Conservation (phyloP, 305 asterid genomes). For the Andrographis paniculata region DNA sequence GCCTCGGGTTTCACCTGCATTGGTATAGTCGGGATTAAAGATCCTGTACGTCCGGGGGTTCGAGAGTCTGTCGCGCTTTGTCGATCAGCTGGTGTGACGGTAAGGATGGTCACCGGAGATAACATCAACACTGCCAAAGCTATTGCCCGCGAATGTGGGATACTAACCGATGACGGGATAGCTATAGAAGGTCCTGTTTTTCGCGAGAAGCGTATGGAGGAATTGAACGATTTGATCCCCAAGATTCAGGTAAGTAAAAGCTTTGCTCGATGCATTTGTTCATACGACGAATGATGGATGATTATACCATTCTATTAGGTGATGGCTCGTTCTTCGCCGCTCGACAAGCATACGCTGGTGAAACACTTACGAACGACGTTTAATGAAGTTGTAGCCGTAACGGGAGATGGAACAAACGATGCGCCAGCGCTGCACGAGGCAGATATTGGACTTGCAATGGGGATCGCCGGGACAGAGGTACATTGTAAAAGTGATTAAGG, state of each 20-base stretch:
- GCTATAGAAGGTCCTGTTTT: conserved; percentile 94
- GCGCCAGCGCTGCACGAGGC: conserved; percentile 99
- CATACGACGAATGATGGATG: background rate
- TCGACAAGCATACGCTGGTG: conserved; percentile 90
- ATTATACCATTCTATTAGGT: conserved; percentile 37
- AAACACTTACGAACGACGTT: conserved; percentile 88
- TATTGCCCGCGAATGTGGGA: conserved; percentile 94
- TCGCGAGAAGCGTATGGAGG: conserved; percentile 65
- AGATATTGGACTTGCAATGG: conserved; percentile 99
- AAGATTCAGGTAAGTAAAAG: conserved; percentile 54
- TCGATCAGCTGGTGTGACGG: conserved; percentile 79
- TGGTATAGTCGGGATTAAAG: conserved; percentile 89
- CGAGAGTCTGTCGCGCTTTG: conserved; percentile 84
- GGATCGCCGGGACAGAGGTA: conserved; percentile 98
- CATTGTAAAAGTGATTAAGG: background rate
- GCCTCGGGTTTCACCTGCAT: conserved; percentile 56
- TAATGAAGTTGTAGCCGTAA: conserved; percentile 93
- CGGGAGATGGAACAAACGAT: conserved; percentile 98
- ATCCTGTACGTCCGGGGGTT: conserved; percentile 94
- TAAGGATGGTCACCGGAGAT: conserved; percentile 96
- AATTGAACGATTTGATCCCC: conserved; percentile 63
- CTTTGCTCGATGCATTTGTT: background rate
- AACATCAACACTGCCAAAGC: conserved; percentile 91
- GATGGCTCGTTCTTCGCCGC: conserved; percentile 97
- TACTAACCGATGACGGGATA: conserved; percentile 76